Evolutionary conservation across 75 land plant species (phyloP).

Genomic region (Sequoia sempervirens): DNA sequence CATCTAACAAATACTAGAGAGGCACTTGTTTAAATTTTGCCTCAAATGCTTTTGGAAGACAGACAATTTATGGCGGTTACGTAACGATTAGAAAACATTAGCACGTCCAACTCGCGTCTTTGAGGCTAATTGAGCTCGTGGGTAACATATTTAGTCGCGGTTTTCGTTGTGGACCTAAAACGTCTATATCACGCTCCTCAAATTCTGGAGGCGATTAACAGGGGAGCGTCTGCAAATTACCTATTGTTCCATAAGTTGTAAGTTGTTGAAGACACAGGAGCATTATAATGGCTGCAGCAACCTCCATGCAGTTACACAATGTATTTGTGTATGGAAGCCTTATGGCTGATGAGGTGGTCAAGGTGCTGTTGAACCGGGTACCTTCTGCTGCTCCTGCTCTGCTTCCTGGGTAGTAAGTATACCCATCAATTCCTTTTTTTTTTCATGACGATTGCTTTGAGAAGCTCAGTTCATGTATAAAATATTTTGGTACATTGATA

Average conservation of each 20-base stretch:
- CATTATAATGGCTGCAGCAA: slow-evolving; percentile 6
- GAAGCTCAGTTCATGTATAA: not conserved
- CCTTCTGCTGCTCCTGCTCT: slow-evolving; percentile 56
- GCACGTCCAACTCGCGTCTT: too few relatives aligned
- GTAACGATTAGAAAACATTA: too few relatives aligned
- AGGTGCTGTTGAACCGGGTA: slow-evolving; percentile 52
- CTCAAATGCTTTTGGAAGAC: too few relatives aligned
- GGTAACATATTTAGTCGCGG: too few relatives aligned
- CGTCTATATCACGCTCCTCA: too few relatives aligned
- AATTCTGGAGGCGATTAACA: too few relatives aligned
- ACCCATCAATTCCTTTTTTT: not conserved
- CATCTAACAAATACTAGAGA: too few relatives aligned
- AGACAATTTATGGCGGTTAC: too few relatives aligned
- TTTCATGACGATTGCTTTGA: not conserved
- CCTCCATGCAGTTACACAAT: slow-evolving; percentile 20
- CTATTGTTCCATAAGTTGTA: too few relatives aligned
- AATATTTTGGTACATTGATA: not conserved
- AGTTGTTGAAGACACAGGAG: not conserved
- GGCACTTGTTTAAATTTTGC: too few relatives aligned
- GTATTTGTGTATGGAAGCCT: slow-evolving; percentile 86
- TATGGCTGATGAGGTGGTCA: slow-evolving; percentile 66
- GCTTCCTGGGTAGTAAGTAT: slow-evolving; percentile 54
- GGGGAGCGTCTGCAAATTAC: too few relatives aligned
- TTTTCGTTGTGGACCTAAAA: too few relatives aligned
- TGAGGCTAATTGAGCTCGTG: not conserved